Conservation (phyloP, 352 stramenopile genomes). For the Bremia lactucae region DNA sequence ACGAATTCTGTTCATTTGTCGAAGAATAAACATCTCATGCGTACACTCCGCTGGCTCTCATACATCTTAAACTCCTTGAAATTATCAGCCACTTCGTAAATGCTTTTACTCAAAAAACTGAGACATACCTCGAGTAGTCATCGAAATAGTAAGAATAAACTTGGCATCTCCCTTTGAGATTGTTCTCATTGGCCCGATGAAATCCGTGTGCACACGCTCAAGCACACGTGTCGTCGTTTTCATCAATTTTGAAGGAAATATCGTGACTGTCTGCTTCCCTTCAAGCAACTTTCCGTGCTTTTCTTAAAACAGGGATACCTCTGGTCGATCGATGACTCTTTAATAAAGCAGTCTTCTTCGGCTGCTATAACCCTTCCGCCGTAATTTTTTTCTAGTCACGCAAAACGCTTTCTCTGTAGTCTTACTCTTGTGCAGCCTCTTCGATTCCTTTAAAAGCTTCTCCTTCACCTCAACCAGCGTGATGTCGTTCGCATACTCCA, state of each 20-base stretch:
- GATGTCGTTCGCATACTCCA: not conserved
- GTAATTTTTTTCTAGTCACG: not conserved
- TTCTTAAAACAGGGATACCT: not conserved
- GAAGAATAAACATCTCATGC: not conserved
- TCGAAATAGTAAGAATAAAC: not conserved
- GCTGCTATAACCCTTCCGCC: not conserved
- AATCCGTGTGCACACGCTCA: not conserved
- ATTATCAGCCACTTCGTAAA: not conserved
- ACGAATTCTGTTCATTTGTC: not conserved
- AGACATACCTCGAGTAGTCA: not conserved
- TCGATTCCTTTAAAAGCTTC: not conserved
- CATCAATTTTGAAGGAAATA: not conserved
- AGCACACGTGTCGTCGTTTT: not conserved
- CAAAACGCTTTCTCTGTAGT: not conserved
- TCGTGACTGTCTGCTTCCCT: not conserved
- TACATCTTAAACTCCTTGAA: not conserved
- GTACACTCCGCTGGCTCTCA: not conserved
- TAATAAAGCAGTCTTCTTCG: not conserved
- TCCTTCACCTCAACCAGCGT: not conserved
- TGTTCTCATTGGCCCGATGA: not conserved
- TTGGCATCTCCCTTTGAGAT: not conserved
- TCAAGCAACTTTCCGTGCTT: not conserved
- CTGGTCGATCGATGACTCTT: not conserved
- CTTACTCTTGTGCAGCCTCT: not conserved
- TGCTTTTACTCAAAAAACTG: not conserved